phyloP scores from a whole-genome alignment of 2,329 filamentous ascomycete species.

The Akanthomyces dipterigenus region DNA sequence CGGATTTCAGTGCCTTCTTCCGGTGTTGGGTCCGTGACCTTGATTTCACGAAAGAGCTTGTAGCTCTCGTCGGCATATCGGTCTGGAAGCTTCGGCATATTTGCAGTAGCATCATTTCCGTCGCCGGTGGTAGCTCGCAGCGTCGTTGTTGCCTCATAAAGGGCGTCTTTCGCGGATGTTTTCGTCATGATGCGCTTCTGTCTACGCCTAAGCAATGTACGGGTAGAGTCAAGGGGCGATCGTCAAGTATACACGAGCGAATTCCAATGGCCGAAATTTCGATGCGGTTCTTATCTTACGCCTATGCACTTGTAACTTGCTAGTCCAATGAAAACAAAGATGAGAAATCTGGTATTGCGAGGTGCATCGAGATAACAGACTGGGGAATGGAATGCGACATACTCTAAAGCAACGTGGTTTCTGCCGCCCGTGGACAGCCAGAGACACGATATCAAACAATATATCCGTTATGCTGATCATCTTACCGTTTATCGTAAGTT shows the following conservation, averaged over 20 bases:
- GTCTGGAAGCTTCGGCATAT: conserved; percentile 25
- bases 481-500: neutral
- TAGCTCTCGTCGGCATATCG: conserved; percentile 35
- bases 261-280: neutral
- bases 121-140: neutral
- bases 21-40: conserved; percentile 29
- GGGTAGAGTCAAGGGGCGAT: neutral
- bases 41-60: conserved; percentile 31
- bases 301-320: neutral
- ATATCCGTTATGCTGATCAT: no score
- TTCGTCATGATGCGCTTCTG: neutral
- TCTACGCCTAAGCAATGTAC: neutral
- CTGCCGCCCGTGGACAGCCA: no score
- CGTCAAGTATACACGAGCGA: neutral
- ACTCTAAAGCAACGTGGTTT: no score
- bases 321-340: no score
- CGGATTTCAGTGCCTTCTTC: conserved; percentile 25
- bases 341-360: neutral
- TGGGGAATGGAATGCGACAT: no score
- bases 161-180: neutral
- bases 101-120: neutral
- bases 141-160: neutral
- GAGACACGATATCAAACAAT: no score
- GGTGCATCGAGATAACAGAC: no score
- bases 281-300: neutral